These are phyloP conservation scores for Dunaliella primolecta DNA, from an alignment of 139 green algal genomes.

Conservation along the genomic window DNA sequence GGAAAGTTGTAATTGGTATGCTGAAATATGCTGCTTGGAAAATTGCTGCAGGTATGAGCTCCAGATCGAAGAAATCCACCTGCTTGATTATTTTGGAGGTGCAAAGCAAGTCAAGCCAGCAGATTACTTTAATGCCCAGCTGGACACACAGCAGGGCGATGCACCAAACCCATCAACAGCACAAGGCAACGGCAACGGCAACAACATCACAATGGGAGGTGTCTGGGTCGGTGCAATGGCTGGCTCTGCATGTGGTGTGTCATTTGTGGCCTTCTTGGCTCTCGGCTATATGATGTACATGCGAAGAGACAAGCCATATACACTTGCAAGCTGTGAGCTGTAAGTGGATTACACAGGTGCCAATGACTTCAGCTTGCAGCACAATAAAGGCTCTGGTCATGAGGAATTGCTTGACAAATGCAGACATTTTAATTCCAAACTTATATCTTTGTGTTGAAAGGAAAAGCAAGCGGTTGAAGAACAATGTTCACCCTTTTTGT, in stretches of 20 bases:
- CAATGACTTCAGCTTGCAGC: too few relatives aligned
- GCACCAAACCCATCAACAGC: neutral
- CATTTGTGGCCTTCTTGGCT: neutral
- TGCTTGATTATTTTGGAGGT: slow-evolving; percentile 55
- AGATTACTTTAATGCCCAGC: slow-evolving; percentile 22
- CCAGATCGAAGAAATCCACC: slow-evolving; percentile 28
- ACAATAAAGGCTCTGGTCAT: too few relatives aligned
- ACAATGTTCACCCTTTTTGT: too few relatives aligned
- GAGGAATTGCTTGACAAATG: too few relatives aligned
- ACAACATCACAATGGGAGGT: neutral
- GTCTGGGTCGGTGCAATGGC: neutral
- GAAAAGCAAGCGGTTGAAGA: too few relatives aligned
- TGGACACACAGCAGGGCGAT: neutral
- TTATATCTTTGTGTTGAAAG: too few relatives aligned
- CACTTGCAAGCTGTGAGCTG: neutral
- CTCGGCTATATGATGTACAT: neutral
- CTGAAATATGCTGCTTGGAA: too few relatives aligned
- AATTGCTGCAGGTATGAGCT: slow-evolving; percentile 56
- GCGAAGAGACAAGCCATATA: neutral
- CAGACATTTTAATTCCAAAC: too few relatives aligned
- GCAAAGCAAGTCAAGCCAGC: slow-evolving; percentile 1
- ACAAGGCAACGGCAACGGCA: neutral
- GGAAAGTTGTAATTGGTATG: too few relatives aligned
- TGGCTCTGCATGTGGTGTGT: neutral
- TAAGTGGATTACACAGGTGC: too few relatives aligned